Evolutionary conservation across 225 moss, liverwort and hornwort species (phyloP).

Genomic region (Anthoceros angustus): DNA sequence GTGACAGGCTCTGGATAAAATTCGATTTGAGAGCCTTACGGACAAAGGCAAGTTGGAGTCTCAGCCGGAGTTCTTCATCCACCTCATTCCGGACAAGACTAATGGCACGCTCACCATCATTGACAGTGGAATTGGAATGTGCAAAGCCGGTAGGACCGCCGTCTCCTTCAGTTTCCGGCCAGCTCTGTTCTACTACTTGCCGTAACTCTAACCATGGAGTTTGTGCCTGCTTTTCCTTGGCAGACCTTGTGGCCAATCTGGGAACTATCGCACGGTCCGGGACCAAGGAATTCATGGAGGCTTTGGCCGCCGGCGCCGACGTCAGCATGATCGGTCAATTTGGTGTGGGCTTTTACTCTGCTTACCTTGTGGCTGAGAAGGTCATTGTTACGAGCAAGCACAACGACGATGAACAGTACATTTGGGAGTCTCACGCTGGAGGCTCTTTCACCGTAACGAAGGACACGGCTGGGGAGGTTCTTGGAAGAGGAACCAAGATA

Average conservation of each 20-base stretch:
- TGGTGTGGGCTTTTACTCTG: not conserved
- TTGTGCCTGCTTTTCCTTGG: too few relatives aligned
- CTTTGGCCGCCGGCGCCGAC: not conserved
- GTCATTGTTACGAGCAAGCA: not conserved
- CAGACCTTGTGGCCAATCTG: not conserved
- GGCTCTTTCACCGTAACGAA: not conserved
- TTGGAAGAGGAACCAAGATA: slow-evolving; percentile 1
- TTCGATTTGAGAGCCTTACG: not conserved
- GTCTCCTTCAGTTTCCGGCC: too few relatives aligned
- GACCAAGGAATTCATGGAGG: slow-evolving; percentile 1
- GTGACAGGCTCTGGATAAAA: not conserved
- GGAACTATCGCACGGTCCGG: not conserved
- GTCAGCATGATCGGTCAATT: slow-evolving; percentile 3
- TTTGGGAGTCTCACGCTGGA: not conserved
- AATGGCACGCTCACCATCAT: not conserved
- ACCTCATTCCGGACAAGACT: not conserved
- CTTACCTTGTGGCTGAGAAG: not conserved
- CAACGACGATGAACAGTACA: slow-evolving; percentile 1
- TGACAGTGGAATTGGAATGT: not conserved
- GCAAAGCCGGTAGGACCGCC: not conserved
- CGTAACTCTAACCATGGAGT: too few relatives aligned
- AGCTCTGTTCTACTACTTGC: too few relatives aligned
- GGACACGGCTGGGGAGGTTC: not conserved
- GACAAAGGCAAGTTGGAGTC: not conserved
- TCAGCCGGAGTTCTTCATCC: slow-evolving; percentile 1